Evolutionary conservation across 208 protist species (phyloP), one percentile per base, ranked within the genome.

Genomic region (Naegleria fowleri): DNA sequence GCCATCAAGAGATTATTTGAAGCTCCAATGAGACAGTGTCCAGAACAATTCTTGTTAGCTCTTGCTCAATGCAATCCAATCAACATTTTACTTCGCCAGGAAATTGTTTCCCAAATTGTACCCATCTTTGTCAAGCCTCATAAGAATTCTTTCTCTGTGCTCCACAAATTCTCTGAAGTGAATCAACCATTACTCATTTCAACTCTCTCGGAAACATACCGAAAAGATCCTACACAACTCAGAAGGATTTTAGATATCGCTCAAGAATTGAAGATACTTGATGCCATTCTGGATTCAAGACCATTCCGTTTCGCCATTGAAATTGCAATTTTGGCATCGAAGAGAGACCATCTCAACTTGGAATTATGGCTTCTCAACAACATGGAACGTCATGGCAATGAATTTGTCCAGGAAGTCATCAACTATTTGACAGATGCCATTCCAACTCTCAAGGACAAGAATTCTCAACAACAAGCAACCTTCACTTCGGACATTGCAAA

Each of bases 301-400:
- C 92, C 90, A 9, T 95, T 92, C 91, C 29, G 88, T 40, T 96
- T 96, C 43, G 59, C 92, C n/a, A 94, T 97, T 87, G 94, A 96
- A 36, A 91, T 96, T 19, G 95, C 94, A 22, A 83, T 83, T 0
- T 92, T 96, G n/a, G 94, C 95, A 16, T 76, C 92, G 13, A 92
- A 93, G 7, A 85, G 94, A 86, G 95, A 95, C 36, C 93, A 94
- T 48, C 92, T 96, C 39, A 94, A 95, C 75, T 91, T 96, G 19
- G 95, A 94, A 43, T 92, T 91, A 90, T 95, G 94, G 95, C 52
- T 94, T 9, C 85, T 92, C 41, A 93, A 94, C 19, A 67, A 90
- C 19, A 89, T 94, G n/a, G 91, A 83, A 38, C 83, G 91, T 43
- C 22, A 75, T 22, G 25, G 5, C 13, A 90, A 43, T 59, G 51